phyloP scores from a whole-genome alignment of 1,139 yeast genomes.

The Blastobotrys ciferrii region DNA sequence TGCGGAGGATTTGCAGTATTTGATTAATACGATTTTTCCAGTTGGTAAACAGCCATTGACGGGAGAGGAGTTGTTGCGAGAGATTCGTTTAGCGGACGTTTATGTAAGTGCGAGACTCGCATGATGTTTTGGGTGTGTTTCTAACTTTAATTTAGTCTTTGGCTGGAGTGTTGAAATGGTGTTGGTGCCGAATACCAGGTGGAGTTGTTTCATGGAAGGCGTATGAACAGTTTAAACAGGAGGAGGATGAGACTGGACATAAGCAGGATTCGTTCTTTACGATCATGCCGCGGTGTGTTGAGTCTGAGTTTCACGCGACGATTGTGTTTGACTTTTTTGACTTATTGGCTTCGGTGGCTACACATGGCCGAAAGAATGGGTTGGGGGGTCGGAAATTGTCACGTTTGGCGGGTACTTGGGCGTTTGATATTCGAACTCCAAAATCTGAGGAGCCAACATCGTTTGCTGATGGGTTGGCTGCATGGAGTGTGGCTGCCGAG shows the following conservation, averaged over 20 bases:
- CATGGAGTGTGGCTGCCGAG: conserved; percentile 71
- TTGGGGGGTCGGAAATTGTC: conserved; percentile 78
- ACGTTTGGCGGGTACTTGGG: conserved; percentile 87
- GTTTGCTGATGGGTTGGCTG: conserved; percentile 69
- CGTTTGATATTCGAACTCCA: conserved; percentile 51
- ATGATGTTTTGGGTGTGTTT: background rate
- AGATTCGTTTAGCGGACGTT: conserved; percentile 31
- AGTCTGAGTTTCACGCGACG: conserved; percentile 85
- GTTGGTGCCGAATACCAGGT: conserved; percentile 80
- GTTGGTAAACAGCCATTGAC: conserved; percentile 26
- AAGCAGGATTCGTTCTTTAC: conserved; percentile 70
- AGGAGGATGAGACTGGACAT: conserved; percentile 56
- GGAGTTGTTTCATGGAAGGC: conserved; percentile 87
- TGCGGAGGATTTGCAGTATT: conserved; percentile 26
- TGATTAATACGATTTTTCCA: conserved; percentile 31
- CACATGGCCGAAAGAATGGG: conserved; percentile 78
- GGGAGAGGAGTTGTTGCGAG: conserved; percentile 32
- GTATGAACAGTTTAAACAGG: conserved; percentile 63
- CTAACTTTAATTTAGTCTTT: conserved; percentile 43
- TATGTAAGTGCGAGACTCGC: conserved; percentile 20
- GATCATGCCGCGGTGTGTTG: conserved; percentile 78
- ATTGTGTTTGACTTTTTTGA: conserved; percentile 86
- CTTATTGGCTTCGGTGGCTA: conserved; percentile 70
- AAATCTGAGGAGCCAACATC: conserved; percentile 32
- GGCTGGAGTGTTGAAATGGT: conserved; percentile 69